Base-by-base conservation (phyloP, 495 filamentous ascomycete genomes). In the Cryomyces antarcticus region DNA sequence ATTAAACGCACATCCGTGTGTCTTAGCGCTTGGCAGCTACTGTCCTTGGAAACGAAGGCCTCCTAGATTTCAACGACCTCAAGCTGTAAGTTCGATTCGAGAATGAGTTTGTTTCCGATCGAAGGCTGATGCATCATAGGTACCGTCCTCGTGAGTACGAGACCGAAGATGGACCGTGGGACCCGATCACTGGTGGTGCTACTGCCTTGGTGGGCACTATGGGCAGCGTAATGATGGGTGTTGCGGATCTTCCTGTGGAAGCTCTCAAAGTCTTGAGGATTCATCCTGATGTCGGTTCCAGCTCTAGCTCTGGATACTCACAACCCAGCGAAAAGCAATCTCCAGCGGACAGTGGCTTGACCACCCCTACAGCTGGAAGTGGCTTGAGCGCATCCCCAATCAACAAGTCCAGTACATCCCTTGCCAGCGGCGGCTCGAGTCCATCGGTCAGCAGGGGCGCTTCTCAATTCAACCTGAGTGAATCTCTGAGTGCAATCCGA, bases 211-310 rank as follows among this genome's bases (percentile, higher is more conserved):
- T 88, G 10, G 83, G 83, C 5, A 81, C 83, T 6, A 63, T 83
- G 31, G 67, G 74, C 11, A 77, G 67, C 45, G 71, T 96, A 39
- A 68, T 79, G 52, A 81, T 88, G 68, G 85, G 83, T 0, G 62
- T 87, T 30, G 81, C 80, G 4, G 84, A 92, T 49, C 72, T 95
- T 24, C 87, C 88, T 0, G 64, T 70, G 10, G 80, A 80, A 11
- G 70, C 93, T 6, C 41, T 70, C 7, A 64, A 60, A 42, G 57
- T 61, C 10, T 49, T 69, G 7, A 57, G 52, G 12, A 75, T 82
- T 46, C 70, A 70, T 46, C 60, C 59, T 4, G 57, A 61, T 43
- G 17, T 24, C 17, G 17, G 17, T 24, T 24, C 17, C 17, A 24
- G 17, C 17, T 24, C 17, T 24, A 24, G 17, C 17, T 24, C 17